A percentile compares a stretch with the other conserved stretches of the same genome.
phyloP scores from a whole-genome alignment of 1,139 yeast genomes.

The Kurtzmaniella quercitrusa region DNA sequence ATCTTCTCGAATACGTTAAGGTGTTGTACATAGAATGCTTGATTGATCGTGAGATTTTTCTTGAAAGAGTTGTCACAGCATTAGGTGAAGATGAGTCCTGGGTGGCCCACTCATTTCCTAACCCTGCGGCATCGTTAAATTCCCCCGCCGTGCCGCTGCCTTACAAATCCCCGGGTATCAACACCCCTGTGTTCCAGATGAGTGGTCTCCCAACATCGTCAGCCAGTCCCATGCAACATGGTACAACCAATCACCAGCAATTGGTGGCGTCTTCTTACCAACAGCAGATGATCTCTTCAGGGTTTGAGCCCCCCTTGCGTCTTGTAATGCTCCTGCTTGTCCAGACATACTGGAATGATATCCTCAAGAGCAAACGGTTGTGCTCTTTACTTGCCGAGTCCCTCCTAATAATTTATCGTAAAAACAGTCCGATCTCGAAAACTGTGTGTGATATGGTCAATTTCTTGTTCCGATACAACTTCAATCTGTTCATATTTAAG shows the following conservation, averaged over 20 bases:
- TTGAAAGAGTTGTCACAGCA: conserved; percentile 58
- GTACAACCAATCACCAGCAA: conserved; percentile 32
- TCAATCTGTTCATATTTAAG: conserved; percentile 69
- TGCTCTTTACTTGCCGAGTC: conserved; percentile 1
- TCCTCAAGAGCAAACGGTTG: conserved; percentile 26
- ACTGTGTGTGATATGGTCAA: conserved; percentile 32
- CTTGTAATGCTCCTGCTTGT: conserved; percentile 50
- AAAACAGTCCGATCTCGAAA: neutral
- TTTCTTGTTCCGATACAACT: conserved; percentile 52
- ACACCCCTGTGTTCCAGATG: conserved; percentile 2
- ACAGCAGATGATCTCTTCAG: neutral
- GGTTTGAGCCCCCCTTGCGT: conserved; percentile 26
- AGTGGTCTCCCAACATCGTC: neutral
- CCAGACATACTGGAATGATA: conserved; percentile 68
- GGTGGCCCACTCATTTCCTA: conserved; percentile 15
- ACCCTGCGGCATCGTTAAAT: neutral
- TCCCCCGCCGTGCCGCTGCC: conserved; percentile 1
- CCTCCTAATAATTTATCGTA: neutral
- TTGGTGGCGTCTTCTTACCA: conserved; percentile 20
- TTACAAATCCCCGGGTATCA: neutral
- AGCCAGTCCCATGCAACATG: conserved; percentile 14
- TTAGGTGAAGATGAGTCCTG: conserved; percentile 31
- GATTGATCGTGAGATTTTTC: conserved; percentile 56
- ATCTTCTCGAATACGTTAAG: conserved; percentile 55
- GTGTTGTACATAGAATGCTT: conserved; percentile 66